Percentiles rank a stretch among this genome's conserved stretches.
Conservation (phyloP, 2,329 filamentous ascomycete species). For the Aureobasidium sp. region DNA sequence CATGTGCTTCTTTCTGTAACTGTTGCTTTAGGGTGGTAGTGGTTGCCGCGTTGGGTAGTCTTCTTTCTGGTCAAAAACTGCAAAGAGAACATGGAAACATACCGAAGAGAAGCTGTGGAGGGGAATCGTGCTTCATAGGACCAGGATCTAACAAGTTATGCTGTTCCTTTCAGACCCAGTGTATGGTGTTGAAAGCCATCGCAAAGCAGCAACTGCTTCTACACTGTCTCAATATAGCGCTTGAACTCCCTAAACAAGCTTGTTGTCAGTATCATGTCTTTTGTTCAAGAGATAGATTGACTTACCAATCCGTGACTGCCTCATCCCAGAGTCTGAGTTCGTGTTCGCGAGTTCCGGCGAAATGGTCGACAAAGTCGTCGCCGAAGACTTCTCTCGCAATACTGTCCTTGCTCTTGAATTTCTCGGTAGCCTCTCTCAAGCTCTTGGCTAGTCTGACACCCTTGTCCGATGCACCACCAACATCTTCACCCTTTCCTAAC, state of each 20-base stretch:
- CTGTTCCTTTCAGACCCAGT: background rate
- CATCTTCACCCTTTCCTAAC: conserved; percentile 74
- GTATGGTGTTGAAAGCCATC: background rate
- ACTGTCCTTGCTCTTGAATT: conserved; percentile 69
- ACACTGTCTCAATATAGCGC: conserved; percentile 33
- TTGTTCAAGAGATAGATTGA: conserved; percentile 20
- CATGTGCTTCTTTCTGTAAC: background rate
- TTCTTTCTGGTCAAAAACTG: background rate
- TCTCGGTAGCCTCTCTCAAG: conserved; percentile 72
- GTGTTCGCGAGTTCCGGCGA: conserved; percentile 82
- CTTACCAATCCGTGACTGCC: conserved; percentile 92
- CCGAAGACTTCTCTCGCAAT: conserved; percentile 91
- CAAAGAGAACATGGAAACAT: background rate
- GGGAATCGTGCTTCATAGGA: background rate
- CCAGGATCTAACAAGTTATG: background rate
- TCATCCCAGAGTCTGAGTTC: conserved; percentile 89
- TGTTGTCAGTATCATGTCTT: conserved; percentile 1
- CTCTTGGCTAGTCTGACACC: conserved; percentile 75
- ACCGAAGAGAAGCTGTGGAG: background rate
- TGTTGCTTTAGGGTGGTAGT: background rate
- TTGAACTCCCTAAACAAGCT: conserved; percentile 27
- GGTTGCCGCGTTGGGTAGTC: background rate
- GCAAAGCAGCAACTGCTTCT: background rate
- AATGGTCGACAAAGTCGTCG: conserved; percentile 93
- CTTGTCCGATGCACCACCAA: conserved; percentile 62